Percentiles rank a stretch among this genome's conserved stretches.
These are phyloP conservation scores for Ambrosia artemisiifolia DNA, from an alignment of 129 eudicot genomes.

Conservation along the genomic window DNA sequence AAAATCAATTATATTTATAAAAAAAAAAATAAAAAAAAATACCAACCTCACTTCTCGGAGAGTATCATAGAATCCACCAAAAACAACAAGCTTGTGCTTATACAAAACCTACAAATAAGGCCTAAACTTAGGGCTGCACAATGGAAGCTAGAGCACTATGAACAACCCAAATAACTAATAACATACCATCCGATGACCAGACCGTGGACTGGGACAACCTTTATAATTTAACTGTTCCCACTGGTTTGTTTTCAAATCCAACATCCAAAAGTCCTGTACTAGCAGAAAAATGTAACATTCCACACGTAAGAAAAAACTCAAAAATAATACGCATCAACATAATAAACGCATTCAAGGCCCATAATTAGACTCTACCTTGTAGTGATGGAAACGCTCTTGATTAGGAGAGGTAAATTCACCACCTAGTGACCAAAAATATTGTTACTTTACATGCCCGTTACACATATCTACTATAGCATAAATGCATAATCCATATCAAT, in stretches of 20 bases:
- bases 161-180: slow-evolving; percentile 7
- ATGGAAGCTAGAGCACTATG: background rate
- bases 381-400: slow-evolving; percentile 98
- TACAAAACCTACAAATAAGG: slow-evolving; percentile 66
- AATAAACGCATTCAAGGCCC: background rate
- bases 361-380: slow-evolving; percentile 54
- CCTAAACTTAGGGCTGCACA: slow-evolving; percentile 7
- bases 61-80: slow-evolving; percentile 98
- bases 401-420: slow-evolving; percentile 99
- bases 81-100: slow-evolving; percentile 90
- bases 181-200: slow-evolving; percentile 96
- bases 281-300: slow-evolving; percentile 6
- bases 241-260: slow-evolving; percentile 92
- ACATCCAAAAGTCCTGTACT: slow-evolving; percentile 86
- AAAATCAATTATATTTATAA: background rate
- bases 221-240: slow-evolving; percentile 97
- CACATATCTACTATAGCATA: background rate
- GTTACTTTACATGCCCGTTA: slow-evolving; percentile 20
- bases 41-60: slow-evolving; percentile 97
- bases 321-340: background rate
- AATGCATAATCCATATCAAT: background rate
- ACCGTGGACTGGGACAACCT: slow-evolving; percentile 98
- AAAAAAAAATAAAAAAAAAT: slow-evolving; percentile 1
- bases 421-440: slow-evolving; percentile 44
- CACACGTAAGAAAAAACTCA: background rate